Base-by-base conservation (phyloP, 352 stramenopile genomes). In the Globisporangium uncinulatum region DNA sequence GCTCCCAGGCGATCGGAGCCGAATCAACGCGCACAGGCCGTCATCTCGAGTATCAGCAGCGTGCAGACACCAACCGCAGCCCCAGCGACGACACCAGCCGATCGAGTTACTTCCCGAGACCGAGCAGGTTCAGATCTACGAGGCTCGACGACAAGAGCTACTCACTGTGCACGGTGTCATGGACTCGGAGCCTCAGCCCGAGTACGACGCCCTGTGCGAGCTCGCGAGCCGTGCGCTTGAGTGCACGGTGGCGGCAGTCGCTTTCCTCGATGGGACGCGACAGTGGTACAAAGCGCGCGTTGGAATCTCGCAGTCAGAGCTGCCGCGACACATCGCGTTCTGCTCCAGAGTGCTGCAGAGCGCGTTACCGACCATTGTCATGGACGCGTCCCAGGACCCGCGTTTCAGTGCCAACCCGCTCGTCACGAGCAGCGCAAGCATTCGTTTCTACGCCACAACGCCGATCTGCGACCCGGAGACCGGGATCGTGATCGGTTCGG, bases 361-460 rank as follows among this genome's bases (percentile, higher is more conserved):
- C 6, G 56, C 62, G 5, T 60, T 73, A 2, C 72, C 83, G 15
- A 93, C 84, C 0, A 72, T 93, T 47, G 70, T 98, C 19, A 78
- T 86, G 51, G 88, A 98, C 62, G 78, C 80, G 6, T 68, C 70
- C 1, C 69, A 86, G 51, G 93, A 98, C 66, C 45, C 62, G 20
- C 80, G 92, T 4, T 98, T 98, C 65, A 61, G 59, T 14, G 51
- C 81, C 9, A 97, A 96, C 61, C 76, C 84, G 37, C 70, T 98
- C 9, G 92, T 98, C 11, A 94, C 74, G 0, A 89, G 92, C 36
- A 76, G 75, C 19, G 87, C 89, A 3, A 70, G 86, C 66, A 96
- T 98, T 56, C 83, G 92, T 6, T 98, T 98, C 66, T 98, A 98
- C 66, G 95, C 95, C 9, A 76, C 74, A 2, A 74, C 74, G 7